A percentile compares a stretch with the other conserved stretches of the same genome.
Evolutionary conservation across 2,329 filamentous ascomycete genomes (phyloP).

Genomic region (Chaetomiaceae sp.): DNA sequence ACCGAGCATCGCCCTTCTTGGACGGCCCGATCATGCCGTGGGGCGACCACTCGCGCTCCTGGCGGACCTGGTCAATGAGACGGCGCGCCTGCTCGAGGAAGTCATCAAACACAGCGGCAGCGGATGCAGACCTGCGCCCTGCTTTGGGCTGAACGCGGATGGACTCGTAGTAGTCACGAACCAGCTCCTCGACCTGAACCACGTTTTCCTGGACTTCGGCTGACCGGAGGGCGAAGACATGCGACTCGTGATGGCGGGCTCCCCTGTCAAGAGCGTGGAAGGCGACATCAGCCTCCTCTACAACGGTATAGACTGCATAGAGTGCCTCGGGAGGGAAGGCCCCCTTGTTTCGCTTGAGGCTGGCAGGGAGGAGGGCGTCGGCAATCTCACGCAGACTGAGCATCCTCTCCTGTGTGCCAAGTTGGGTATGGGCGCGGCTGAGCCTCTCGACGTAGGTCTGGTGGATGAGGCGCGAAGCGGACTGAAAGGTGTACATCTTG

Average conservation of each 20-base stretch:
- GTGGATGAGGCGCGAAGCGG: constrained; percentile 41
- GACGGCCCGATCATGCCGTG: constrained; percentile 46
- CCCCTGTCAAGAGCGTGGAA: constrained; percentile 51
- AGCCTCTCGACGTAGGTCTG: constrained; percentile 46
- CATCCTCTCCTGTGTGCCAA: constrained; percentile 41
- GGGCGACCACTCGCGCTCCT: constrained; percentile 44
- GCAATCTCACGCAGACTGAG: constrained; percentile 51
- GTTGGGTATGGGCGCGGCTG: constrained; percentile 40
- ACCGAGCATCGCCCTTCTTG: constrained; percentile 12
- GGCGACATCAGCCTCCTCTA: constrained; percentile 56
- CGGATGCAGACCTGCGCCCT: constrained; percentile 27
- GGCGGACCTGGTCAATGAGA: constrained; percentile 49
- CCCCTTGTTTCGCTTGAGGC: constrained; percentile 33
- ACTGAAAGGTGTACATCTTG: constrained; percentile 45
- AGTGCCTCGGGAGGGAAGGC: constrained; percentile 47
- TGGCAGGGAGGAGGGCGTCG: constrained; percentile 31
- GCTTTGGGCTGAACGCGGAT: constrained; percentile 5
- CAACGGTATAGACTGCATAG: constrained; percentile 65
- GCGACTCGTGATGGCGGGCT: constrained; percentile 47
- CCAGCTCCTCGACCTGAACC: constrained; percentile 45
- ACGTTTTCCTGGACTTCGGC: constrained; percentile 50
- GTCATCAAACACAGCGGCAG: constrained; percentile 30
- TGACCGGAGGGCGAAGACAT: constrained; percentile 59
- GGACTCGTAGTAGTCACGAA: constrained; percentile 51
- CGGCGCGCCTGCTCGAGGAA: constrained; percentile 49